Conservation (phyloP, 768 basidiomycete species). For the Dictyophora rubrovolvata region DNA sequence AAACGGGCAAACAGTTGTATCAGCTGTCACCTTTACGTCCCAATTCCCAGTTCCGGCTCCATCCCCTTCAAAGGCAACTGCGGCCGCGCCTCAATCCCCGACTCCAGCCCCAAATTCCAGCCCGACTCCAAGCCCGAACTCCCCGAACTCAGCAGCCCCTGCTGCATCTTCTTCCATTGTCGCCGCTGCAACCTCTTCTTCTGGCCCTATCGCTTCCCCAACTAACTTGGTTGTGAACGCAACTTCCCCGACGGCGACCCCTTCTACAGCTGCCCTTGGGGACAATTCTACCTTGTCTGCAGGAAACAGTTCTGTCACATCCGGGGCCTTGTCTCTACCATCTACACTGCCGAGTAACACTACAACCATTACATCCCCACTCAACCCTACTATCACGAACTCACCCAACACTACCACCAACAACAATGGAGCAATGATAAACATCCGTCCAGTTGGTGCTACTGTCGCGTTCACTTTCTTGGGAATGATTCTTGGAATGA, state of each 20-base stretch:
- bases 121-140: not conserved
- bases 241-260: not conserved
- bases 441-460: not conserved
- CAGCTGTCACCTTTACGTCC: not conserved
- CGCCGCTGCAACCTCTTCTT: not conserved
- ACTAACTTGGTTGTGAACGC: not conserved
- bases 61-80: not conserved
- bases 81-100: no score
- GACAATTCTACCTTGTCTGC: not conserved
- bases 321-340: no score
- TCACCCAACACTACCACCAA: not conserved
- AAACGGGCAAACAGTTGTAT: not conserved
- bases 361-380: no score
- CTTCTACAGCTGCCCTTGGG: not conserved
- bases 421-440: not conserved
- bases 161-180: not conserved
- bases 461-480: not conserved
- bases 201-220: not conserved
- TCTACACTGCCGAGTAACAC: no score
- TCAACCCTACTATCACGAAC: not conserved
- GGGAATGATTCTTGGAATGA: not conserved
- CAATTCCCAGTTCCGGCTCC: not conserved
- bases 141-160: not conserved
- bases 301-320: no score
- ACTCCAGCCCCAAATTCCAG: not conserved